A percentile compares a stretch with the other conserved stretches of the same genome.
phyloP scores from a whole-genome alignment of 208 protist species.

The Wallacemonas sp. region DNA sequence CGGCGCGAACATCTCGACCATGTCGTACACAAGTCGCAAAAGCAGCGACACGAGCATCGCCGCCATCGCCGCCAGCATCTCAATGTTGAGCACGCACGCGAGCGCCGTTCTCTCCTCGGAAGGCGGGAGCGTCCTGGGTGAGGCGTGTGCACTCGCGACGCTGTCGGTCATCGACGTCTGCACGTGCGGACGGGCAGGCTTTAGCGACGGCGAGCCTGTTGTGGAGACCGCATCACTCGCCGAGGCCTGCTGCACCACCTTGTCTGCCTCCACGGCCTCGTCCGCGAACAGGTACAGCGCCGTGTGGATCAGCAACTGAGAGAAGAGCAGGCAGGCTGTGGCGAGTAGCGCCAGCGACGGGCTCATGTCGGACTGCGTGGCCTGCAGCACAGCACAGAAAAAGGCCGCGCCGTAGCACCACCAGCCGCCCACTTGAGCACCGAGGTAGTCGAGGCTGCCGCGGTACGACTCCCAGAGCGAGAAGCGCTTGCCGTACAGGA shows the following conservation, averaged over 20 bases:
- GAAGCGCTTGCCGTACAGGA: conserved; percentile 60
- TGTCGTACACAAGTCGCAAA: conserved; percentile 55
- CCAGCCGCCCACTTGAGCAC: conserved; percentile 64
- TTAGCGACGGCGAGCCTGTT: conserved; percentile 1
- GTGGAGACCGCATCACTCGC: neutral
- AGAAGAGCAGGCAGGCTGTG: conserved; percentile 38
- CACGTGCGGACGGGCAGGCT: neutral
- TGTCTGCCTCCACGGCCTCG: neutral
- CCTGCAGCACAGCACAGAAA: conserved; percentile 65
- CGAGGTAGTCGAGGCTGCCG: conserved; percentile 58
- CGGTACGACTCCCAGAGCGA: conserved; percentile 66
- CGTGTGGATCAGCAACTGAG: conserved; percentile 71
- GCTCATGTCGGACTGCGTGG: conserved; percentile 36
- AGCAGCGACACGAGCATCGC: conserved; percentile 49
- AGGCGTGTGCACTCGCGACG: neutral
- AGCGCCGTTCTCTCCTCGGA: conserved; percentile 20
- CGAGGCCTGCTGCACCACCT: no score
- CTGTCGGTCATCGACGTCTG: neutral
- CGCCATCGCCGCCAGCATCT: conserved; percentile 64
- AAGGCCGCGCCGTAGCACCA: conserved; percentile 52
- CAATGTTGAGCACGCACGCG: conserved; percentile 55
- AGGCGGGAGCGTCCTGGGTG: neutral
- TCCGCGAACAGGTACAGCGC: conserved; percentile 59
- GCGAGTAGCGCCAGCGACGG: conserved; percentile 51
- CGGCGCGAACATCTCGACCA: conserved; percentile 10